Conservation (phyloP, 78 protist species). For the Mantamonas sphyraenae region DNA sequence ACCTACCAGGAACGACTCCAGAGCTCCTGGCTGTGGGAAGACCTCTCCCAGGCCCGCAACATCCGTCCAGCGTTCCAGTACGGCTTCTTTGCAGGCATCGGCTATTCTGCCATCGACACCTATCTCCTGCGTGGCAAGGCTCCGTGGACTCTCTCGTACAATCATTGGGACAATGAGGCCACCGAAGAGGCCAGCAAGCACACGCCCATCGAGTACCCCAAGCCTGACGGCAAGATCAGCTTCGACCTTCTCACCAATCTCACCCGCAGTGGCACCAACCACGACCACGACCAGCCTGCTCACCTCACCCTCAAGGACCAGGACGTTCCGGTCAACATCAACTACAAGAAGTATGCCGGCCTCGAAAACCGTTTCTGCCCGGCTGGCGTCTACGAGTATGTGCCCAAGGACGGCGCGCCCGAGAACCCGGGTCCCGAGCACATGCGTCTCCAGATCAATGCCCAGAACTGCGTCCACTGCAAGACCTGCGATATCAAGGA, state of each 20-base stretch:
- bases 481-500: conserved; percentile 96
- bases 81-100: conserved; percentile 55
- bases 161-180: conserved; percentile 40
- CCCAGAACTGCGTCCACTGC: conserved; percentile 97
- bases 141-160: conserved; percentile 70
- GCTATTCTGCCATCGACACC: conserved; percentile 49
- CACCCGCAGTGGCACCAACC: conserved; percentile 78
- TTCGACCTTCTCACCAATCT: conserved; percentile 86
- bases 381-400: conserved; percentile 93
- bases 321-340: conserved; percentile 30
- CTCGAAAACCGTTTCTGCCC: conserved; percentile 88
- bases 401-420: conserved; percentile 9
- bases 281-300: conserved; percentile 88
- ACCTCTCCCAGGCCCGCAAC: conserved; percentile 76
- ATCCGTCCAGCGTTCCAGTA: conserved; percentile 65
- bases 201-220: conserved; percentile 80
- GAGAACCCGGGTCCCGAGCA: conserved; percentile 15
- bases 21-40: conserved; percentile 78
- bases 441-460: conserved; percentile 70
- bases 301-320: conserved; percentile 55
- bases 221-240: conserved; percentile 85
- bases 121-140: conserved; percentile 51
- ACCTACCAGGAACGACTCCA: conserved; percentile 44
- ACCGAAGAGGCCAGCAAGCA: conserved; percentile 55
- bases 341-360: conserved; percentile 27